Evolutionary conservation across 2,329 filamentous ascomycete species (phyloP), one percentile per base, ranked within the genome.

Genomic region (Fusarium citri): DNA sequence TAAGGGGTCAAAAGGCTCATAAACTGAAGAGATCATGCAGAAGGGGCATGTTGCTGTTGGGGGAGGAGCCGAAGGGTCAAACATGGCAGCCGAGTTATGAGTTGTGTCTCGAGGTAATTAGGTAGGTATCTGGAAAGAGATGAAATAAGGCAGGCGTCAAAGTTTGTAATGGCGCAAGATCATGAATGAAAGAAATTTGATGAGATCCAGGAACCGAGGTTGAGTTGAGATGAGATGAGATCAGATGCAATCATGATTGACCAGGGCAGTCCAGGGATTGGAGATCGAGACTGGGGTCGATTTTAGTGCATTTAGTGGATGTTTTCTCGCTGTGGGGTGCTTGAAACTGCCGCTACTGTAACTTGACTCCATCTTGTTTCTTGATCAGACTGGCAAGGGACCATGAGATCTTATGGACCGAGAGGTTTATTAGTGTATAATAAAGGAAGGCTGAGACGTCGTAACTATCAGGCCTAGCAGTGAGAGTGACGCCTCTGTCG

Each of bases 1-100:
- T 28, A 76, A 53, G 5, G 85, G 83, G 56, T 83, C 74, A 78
- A 83, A 86, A 4, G 87, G 80, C 1, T 80, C 66, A 76, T 87
- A 89, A 59, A 80, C 72, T 28, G 77, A 66, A 25, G 85, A 81
- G 72, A 92, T 91, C 66, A 78, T 79, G 83, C 89, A 92, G 77
- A 92, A 92, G 11, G 89, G 87, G 70, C 89, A 92, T 41, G 77
- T 73, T 25, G 77, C 76, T 40, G 74, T 71, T 49, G 76, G 64
- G 10, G 79, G 64, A n/a, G 79, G 75, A 26, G 78, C 56, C 4
- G 77, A 78, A 22, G 80, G 78, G 66, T 83, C 81, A 72, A 83
- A 83, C 69, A 76, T 74, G 65, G 50, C 11, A 47, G 34, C 25
- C 40, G 26, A 26, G 30, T 45, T 11, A 20, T 3, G 4, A 8